phyloP scores from a whole-genome alignment of 805 yeast species.

The Pichia heedii region DNA sequence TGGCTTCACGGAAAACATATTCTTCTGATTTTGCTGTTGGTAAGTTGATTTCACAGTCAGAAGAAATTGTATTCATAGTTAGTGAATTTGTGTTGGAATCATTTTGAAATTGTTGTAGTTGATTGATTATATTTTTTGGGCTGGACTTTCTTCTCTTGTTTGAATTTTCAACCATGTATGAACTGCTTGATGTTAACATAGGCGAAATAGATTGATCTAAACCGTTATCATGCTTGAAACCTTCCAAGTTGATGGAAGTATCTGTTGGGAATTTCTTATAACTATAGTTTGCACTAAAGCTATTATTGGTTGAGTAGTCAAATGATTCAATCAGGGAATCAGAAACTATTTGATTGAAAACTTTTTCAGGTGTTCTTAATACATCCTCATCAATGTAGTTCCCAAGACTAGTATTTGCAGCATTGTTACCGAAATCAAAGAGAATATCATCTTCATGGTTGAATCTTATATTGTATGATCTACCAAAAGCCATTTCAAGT shows the following conservation, averaged over 20 bases:
- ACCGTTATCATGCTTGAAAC: background rate
- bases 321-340: background rate
- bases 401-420: background rate
- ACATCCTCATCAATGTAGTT: background rate
- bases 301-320: background rate
- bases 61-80: no score
- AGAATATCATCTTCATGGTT: background rate
- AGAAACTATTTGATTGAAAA: background rate
- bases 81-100: no score
- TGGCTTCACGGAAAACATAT: no score
- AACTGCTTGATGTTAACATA: background rate
- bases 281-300: background rate
- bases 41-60: no score
- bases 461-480: background rate
- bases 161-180: background rate
- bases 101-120: no score
- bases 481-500: background rate
- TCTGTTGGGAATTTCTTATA: no score
- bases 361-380: background rate
- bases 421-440: background rate
- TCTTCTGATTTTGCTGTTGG: no score
- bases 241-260: no score
- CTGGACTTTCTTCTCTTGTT: background rate
- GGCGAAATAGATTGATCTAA: background rate
- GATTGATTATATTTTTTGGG: background rate